A percentile compares a stretch with the other conserved stretches of the same genome.
Conservation (phyloP, 228 moss, liverwort and hornwort species). For the Sphagnum magellanicum region DNA sequence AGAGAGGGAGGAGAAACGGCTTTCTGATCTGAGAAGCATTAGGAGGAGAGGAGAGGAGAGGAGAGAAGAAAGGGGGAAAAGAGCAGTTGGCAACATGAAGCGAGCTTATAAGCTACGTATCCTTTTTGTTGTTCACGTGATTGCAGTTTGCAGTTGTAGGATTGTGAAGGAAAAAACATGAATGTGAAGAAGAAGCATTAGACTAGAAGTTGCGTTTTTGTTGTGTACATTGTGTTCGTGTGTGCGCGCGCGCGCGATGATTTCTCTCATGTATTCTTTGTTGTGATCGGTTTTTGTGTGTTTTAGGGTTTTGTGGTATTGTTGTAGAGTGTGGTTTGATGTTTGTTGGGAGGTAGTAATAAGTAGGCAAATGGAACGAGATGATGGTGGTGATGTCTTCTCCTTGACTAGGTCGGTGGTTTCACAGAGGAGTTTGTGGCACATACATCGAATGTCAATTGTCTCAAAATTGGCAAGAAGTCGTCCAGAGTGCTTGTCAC, state of each 20-base stretch:
- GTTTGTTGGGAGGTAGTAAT: not conserved
- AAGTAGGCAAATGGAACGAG: slow-evolving; percentile 26
- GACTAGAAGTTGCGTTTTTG: not conserved
- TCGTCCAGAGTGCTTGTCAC: slow-evolving; percentile 98
- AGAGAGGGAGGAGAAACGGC: too few relatives aligned
- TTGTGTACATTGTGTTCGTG: not conserved
- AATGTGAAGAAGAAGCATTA: not conserved
- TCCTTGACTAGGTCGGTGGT: too few relatives aligned
- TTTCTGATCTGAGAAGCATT: too few relatives aligned
- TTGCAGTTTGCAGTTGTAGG: slow-evolving; percentile 1
- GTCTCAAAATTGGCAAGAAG: slow-evolving; percentile 99
- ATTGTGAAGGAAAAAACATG: not conserved
- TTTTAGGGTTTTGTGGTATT: not conserved
- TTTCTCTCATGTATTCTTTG: not conserved
- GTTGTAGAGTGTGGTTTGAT: not conserved
- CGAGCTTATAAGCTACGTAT: slow-evolving; percentile 99
- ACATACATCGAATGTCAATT: slow-evolving; percentile 99
- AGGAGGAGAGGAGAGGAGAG: too few relatives aligned
- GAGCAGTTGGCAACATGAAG: slow-evolving; percentile 73
- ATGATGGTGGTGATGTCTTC: slow-evolving; percentile 2
- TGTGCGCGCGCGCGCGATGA: not conserved
- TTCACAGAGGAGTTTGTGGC: slow-evolving; percentile 98
- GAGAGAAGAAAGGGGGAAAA: too few relatives aligned
- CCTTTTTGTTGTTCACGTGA: slow-evolving; percentile 28
- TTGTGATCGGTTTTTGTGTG: not conserved